These are phyloP conservation scores for Metschnikowia vanudenii DNA, from an alignment of 805 yeast species.

Conservation along the genomic window DNA sequence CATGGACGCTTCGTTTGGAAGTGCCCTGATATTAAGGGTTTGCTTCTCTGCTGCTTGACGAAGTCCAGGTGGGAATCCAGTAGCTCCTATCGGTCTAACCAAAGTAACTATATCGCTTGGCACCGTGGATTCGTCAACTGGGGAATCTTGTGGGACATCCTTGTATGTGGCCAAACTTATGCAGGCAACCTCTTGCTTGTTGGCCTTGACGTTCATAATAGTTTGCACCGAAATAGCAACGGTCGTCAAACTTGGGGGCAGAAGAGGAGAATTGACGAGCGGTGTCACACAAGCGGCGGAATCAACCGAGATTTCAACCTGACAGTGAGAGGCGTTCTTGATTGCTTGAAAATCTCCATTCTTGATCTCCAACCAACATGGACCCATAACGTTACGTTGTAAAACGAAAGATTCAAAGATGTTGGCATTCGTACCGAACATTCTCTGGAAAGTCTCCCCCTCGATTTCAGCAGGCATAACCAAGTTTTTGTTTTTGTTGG, in stretches of 20 bases:
- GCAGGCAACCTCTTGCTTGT: constrained; percentile 84
- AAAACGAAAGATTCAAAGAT: constrained; percentile 85
- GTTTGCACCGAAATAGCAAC: constrained; percentile 80
- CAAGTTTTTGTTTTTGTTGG: constrained; percentile 51
- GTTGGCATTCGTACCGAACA: constrained; percentile 73
- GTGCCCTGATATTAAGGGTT: constrained; percentile 51
- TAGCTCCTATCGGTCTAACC: constrained; percentile 71
- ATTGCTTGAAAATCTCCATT: constrained; percentile 58
- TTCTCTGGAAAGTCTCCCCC: constrained; percentile 74
- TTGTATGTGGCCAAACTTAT: constrained; percentile 73
- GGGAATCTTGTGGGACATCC: constrained; percentile 70
- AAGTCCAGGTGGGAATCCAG: constrained; percentile 74
- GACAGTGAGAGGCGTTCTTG: constrained; percentile 73
- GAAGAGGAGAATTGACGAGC: constrained; percentile 39
- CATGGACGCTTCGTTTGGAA: constrained; percentile 72
- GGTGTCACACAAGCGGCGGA: constrained; percentile 50
- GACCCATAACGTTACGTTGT: constrained; percentile 88
- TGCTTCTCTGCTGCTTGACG: constrained; percentile 56
- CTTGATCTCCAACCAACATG: constrained; percentile 86
- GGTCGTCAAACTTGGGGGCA: constrained; percentile 66
- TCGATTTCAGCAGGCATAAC: constrained; percentile 59
- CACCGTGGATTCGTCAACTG: constrained; percentile 57
- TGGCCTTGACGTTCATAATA: constrained; percentile 65
- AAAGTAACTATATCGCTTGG: constrained; percentile 68
- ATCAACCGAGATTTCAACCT: constrained; percentile 63